Percentiles rank a stretch among this genome's conserved stretches.
Conservation (phyloP, 768 basidiomycete species). For the Rhodosporidiobolus sp. region DNA sequence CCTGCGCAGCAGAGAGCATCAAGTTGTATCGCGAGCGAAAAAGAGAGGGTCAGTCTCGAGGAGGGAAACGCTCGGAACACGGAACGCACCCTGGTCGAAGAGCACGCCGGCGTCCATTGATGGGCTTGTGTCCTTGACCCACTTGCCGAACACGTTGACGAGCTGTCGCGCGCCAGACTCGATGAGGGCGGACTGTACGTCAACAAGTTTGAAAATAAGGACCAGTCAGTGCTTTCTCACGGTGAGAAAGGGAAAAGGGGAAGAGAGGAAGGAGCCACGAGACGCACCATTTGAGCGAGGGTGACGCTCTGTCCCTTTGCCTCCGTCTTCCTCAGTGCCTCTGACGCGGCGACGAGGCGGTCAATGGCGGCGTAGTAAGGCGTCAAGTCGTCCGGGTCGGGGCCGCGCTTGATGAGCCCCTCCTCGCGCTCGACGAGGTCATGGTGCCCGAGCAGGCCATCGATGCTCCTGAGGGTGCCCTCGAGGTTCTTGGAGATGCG, state of each 20-base stretch:
- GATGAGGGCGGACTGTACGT: slow-evolving; percentile 18
- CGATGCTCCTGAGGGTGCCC: slow-evolving; percentile 39
- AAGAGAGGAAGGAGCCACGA: neutral
- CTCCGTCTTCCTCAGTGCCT: slow-evolving; percentile 39
- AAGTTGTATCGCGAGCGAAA: too few species aligned
- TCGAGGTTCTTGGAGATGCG: slow-evolving; percentile 42
- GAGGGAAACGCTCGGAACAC: neutral
- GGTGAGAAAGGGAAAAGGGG: rapidly evolving
- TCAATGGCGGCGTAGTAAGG: slow-evolving; percentile 42
- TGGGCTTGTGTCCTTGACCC: slow-evolving; percentile 32
- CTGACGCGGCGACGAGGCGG: slow-evolving; percentile 38
- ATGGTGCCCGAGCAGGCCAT: slow-evolving; percentile 41
- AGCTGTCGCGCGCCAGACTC: slow-evolving; percentile 31
- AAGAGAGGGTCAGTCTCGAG: too few species aligned
- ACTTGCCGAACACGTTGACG: slow-evolving; percentile 25
- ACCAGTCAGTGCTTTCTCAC: neutral
- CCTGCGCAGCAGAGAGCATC: slow-evolving; percentile 3
- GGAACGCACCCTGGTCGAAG: slow-evolving; percentile 25
- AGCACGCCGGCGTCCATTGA: slow-evolving; percentile 33
- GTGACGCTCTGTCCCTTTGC: slow-evolving; percentile 38
- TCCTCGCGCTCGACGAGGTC: slow-evolving; percentile 44
- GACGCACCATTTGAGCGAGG: slow-evolving; percentile 34
- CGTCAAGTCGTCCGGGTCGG: slow-evolving; percentile 35
- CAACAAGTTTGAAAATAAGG: too few species aligned
- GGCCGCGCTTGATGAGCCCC: slow-evolving; percentile 35